These are phyloP conservation scores for Cucurbita pepo DNA, from an alignment of 306 rosid species.

Conservation along the genomic window DNA sequence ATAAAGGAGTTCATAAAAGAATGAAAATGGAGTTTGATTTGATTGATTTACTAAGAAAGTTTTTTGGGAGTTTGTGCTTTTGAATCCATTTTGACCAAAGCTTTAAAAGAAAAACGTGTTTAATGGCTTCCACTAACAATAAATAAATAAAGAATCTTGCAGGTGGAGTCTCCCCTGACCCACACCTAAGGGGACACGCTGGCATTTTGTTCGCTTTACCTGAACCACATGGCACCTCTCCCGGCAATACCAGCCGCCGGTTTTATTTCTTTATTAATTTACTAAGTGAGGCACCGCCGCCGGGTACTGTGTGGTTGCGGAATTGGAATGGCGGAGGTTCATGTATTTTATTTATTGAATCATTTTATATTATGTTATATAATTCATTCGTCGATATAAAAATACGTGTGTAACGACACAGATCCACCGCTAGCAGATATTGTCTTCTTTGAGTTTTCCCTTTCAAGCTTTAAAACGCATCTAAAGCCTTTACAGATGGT, in stretches of 20 bases:
- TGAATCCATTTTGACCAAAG: background rate
- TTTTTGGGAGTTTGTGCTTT: background rate
- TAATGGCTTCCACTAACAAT: background rate
- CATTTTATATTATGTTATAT: background rate
- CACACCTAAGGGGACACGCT: background rate
- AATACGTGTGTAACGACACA: background rate
- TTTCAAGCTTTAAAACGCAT: too few relatives aligned
- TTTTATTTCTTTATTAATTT: background rate
- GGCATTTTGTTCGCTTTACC: background rate
- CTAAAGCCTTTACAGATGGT: too few relatives aligned
- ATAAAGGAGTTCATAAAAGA: background rate
- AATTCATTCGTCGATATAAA: background rate
- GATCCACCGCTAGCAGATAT: too few relatives aligned
- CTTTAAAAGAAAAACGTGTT: background rate
- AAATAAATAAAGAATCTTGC: background rate
- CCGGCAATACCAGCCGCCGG: background rate
- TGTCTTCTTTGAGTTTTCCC: too few relatives aligned
- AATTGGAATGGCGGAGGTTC: background rate
- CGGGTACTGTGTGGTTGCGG: background rate
- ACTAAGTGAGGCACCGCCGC: background rate
- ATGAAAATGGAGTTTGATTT: background rate
- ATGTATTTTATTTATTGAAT: background rate
- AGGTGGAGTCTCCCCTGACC: background rate
- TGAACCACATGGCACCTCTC: slow-evolving; percentile 10
- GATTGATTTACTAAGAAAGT: too few relatives aligned